Evolutionary conservation across 805 yeast genomes (phyloP).

Genomic region (Kuraishia molischiana): DNA sequence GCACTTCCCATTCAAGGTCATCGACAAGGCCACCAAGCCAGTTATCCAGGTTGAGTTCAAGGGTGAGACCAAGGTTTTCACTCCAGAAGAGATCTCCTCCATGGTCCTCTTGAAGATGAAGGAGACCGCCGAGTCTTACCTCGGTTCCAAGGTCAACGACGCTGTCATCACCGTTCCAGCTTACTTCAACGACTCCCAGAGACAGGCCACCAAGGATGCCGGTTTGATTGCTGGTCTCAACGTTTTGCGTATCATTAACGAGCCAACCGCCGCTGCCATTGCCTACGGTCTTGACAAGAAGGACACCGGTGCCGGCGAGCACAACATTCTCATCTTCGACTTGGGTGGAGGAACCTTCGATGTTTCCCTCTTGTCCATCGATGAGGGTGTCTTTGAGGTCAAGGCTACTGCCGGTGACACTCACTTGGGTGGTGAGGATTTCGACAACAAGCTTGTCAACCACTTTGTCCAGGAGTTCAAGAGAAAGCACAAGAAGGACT

Average conservation of each 20-base stretch:
- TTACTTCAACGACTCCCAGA: slow-evolving; percentile 94
- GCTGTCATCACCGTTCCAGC: slow-evolving; percentile 98
- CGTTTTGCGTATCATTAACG: slow-evolving; percentile 90
- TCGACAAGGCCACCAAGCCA: slow-evolving; percentile 71
- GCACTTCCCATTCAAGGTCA: slow-evolving; percentile 78
- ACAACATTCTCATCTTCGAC: slow-evolving; percentile 86
- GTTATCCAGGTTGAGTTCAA: slow-evolving; percentile 74
- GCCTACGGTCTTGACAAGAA: slow-evolving; percentile 88
- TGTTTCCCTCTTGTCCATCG: slow-evolving; percentile 85
- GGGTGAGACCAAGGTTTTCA: slow-evolving; percentile 78
- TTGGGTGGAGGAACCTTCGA: slow-evolving; percentile 98
- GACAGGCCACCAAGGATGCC: slow-evolving; percentile 98
- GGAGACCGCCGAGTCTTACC: slow-evolving; percentile 80
- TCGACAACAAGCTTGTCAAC: slow-evolving; percentile 92
- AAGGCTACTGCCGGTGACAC: slow-evolving; percentile 92
- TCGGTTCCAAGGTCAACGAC: slow-evolving; percentile 76
- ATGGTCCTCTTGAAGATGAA: slow-evolving; percentile 88
- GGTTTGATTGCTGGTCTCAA: slow-evolving; percentile 94
- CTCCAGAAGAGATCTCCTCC: slow-evolving; percentile 92
- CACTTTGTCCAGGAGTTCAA: slow-evolving; percentile 93
- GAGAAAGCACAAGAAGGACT: slow-evolving; percentile 95
- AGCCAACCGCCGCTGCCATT: slow-evolving; percentile 96
- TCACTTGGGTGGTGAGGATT: slow-evolving; percentile 98
- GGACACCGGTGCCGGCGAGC: slow-evolving; percentile 54
- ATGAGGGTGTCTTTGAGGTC: slow-evolving; percentile 94